Evolutionary conservation across 768 basidiomycete genomes (phyloP), one percentile per base, ranked within the genome.

Genomic region (Naganishia antarctica): DNA sequence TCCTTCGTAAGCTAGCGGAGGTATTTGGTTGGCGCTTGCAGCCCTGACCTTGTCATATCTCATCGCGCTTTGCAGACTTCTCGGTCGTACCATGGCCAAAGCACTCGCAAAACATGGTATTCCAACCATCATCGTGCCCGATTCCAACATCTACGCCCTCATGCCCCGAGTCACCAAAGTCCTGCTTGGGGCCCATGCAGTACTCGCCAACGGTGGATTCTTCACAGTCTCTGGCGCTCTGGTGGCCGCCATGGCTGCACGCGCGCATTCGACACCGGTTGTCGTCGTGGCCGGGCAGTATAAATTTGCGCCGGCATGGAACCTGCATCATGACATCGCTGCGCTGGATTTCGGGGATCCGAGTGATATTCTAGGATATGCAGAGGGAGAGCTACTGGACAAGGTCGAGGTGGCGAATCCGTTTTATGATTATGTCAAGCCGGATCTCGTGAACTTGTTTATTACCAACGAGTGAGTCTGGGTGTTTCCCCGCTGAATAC

Each of bases 101-200:
- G 84, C 87, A 2, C 82, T 97, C 25, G 89, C 92, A 4, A 80
- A 84, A 3, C 83, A 86, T 16, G 86, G 86, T 50, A 91, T 98
- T 68, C 90, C 90, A 6, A 94, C 92, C n/a, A 89, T 97, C 75
- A 87, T 99, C 50, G 87, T 98, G 58, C 94, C 96, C 44, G 94
- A 98, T 78, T 92, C 91, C 8, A 92, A 91, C 26, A 87, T 97
- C 75, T 94, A 89, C 74, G 91, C 92, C 12, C 83, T 99, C 68
- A 90, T 98, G 86, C 94, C 96, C 4, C 86, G 94, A 65, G 89
- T 94, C 66, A 94, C 92, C 80, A 99, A 99, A 78, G 88, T 98
- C 70, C 85, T 99, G 64, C 82, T 99, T 48, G 91, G 92, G 29
- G 88, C 92, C 12, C 94, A 97, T 77, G 86, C 89, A n/a, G 88